Conservation (phyloP, 2,329 filamentous ascomycete species). For the Teratosphaeria epicoccoides region DNA sequence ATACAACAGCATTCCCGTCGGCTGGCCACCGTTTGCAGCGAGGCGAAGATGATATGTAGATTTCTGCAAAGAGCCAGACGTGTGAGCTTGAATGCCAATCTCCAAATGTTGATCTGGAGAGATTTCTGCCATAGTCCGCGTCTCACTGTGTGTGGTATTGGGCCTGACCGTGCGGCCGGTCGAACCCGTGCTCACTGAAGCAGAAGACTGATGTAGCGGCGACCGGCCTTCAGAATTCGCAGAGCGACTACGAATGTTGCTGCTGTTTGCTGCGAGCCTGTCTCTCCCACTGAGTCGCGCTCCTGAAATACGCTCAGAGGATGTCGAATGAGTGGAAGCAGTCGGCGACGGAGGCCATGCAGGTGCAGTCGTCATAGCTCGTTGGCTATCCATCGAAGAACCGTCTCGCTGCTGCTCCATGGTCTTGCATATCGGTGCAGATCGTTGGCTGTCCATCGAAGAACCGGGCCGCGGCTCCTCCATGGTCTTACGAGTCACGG, state of each 20-base stretch:
- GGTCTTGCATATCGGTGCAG: too few relatives aligned
- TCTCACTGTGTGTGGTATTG: slow-evolving; percentile 37
- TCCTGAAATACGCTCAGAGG: slow-evolving; percentile 6
- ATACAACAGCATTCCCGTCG: slow-evolving; percentile 92
- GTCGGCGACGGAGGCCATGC: slow-evolving; percentile 5
- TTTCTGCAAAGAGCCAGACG: slow-evolving; percentile 76
- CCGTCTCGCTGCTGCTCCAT: background rate
- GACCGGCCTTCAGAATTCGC: slow-evolving; percentile 15
- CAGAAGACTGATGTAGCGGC: slow-evolving; percentile 20
- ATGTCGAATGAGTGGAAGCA: slow-evolving; percentile 1
- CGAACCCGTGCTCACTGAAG: slow-evolving; percentile 25
- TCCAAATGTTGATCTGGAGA: slow-evolving; percentile 79
- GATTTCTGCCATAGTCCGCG: slow-evolving; percentile 55
- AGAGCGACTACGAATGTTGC: slow-evolving; percentile 19
- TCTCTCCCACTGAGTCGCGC: slow-evolving; percentile 4
- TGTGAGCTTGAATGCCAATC: slow-evolving; percentile 83
- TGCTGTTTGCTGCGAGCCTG: slow-evolving; percentile 8
- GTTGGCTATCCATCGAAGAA: background rate
- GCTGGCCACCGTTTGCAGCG: slow-evolving; percentile 73
- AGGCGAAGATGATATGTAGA: slow-evolving; percentile 93
- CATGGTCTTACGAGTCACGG: too few relatives aligned
- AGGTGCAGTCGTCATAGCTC: background rate
- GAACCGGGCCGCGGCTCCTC: too few relatives aligned
- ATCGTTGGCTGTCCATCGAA: too few relatives aligned
- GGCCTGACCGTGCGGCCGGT: slow-evolving; percentile 36